phyloP scores from a whole-genome alignment of 208 protist species.

The Endotrypanum monterogeii region DNA sequence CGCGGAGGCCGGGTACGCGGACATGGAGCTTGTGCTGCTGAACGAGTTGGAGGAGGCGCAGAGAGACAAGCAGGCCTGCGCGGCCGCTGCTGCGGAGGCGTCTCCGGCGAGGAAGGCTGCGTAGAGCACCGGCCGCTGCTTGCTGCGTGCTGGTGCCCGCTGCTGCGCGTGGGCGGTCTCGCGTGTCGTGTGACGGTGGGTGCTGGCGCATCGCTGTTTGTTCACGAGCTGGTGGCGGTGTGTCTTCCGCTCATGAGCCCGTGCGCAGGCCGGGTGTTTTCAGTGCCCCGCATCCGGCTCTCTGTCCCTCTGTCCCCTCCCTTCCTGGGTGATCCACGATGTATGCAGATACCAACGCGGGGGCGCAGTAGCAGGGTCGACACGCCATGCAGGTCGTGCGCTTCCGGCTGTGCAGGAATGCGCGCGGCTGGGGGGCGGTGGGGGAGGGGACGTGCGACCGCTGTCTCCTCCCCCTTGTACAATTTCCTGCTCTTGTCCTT shows the following conservation, averaged over 20 bases:
- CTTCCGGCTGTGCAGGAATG: background rate
- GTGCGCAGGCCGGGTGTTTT: background rate
- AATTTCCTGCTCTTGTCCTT: background rate
- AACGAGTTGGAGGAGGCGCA: slow-evolving; percentile 42
- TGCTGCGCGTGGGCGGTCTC: background rate
- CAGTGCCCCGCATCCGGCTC: background rate
- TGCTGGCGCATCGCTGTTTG: background rate
- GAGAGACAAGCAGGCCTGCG: slow-evolving; percentile 24
- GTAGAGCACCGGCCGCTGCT: background rate
- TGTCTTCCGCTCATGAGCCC: background rate
- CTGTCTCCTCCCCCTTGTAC: background rate
- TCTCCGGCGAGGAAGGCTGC: slow-evolving; percentile 15
- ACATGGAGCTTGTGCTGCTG: slow-evolving; percentile 74
- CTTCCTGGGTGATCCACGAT: background rate
- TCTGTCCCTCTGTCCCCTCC: background rate
- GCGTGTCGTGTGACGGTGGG: background rate
- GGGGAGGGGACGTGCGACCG: background rate
- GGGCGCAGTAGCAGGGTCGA: background rate
- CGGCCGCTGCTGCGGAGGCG: slow-evolving; percentile 14
- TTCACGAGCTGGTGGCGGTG: background rate
- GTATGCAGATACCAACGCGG: background rate
- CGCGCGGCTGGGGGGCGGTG: background rate
- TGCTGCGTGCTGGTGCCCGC: background rate
- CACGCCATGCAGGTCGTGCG: background rate
- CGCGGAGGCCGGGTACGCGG: slow-evolving; percentile 66